Conservation (phyloP, 2,329 filamentous ascomycete species). For the Scorias spongiosa region DNA sequence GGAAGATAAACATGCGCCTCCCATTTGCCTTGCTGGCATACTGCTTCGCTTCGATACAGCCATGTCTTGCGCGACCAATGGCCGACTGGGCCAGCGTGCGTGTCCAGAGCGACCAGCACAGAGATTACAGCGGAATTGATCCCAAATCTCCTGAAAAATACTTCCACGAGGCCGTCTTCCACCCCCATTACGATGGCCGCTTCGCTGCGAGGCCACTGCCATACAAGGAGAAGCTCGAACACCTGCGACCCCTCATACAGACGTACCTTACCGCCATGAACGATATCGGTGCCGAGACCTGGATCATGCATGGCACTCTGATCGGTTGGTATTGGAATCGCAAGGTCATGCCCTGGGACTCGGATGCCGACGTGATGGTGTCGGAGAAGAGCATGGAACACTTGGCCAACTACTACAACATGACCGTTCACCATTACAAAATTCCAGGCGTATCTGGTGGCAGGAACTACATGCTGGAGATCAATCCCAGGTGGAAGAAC, state of each 20-base stretch:
- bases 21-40: background rate
- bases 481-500: conserved; percentile 41
- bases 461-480: conserved; percentile 39
- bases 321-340: conserved; percentile 50
- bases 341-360: conserved; percentile 47
- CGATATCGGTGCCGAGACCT: conserved; percentile 41
- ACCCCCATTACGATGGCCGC: conserved; percentile 41
- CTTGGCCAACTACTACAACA: conserved; percentile 45
- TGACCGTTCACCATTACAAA: conserved; percentile 38
- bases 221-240: conserved; percentile 30
- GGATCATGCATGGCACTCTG: conserved; percentile 48
- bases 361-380: conserved; percentile 45
- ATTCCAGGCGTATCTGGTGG: conserved; percentile 13
- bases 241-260: conserved; percentile 37
- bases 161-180: conserved; percentile 31
- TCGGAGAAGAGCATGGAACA: conserved; percentile 40
- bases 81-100: background rate
- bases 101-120: background rate
- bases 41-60: background rate
- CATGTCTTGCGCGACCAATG: background rate
- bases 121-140: background rate
- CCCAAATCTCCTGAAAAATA: background rate
- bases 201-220: conserved; percentile 34
- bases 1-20: background rate
- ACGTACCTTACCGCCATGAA: conserved; percentile 43